Evolutionary conservation across 768 basidiomycete species (phyloP).

Genomic region (Trametes cinnabarina): DNA sequence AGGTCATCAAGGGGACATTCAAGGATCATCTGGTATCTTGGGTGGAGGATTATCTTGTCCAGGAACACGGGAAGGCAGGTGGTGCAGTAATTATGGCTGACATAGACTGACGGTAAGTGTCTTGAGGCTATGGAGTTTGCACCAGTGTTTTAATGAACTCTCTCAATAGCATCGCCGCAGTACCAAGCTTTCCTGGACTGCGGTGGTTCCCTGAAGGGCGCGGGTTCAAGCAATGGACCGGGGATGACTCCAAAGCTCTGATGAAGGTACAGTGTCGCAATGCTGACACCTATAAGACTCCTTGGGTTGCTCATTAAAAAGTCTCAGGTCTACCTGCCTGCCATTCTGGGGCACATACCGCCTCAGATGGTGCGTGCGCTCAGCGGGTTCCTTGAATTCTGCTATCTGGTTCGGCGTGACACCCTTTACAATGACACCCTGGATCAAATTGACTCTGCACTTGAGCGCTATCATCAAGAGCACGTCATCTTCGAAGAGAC

Average conservation of each 20-base stretch:
- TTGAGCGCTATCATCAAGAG: slow-evolving; percentile 16
- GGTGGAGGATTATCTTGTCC: slow-evolving; percentile 19
- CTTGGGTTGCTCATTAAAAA: no score
- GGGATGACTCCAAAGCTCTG: slow-evolving; percentile 28
- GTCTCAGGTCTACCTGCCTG: slow-evolving; percentile 29
- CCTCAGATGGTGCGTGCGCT: no score
- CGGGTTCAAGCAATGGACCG: slow-evolving; percentile 30
- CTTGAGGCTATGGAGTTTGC: no score
- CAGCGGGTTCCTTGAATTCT: no score
- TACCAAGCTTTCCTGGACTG: slow-evolving; percentile 21
- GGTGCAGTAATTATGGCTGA: slow-evolving; percentile 13
- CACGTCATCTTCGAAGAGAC: slow-evolving; percentile 17
- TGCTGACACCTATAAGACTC: no score
- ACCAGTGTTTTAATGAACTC: neutral
- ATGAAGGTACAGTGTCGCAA: no score
- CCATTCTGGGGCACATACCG: slow-evolving; percentile 22
- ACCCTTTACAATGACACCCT: neutral
- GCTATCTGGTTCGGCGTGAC: slow-evolving; percentile 21
- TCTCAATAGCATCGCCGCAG: slow-evolving; percentile 4
- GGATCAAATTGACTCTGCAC: slow-evolving; percentile 9
- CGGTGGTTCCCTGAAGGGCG: slow-evolving; percentile 24
- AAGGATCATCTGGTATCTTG: slow-evolving; percentile 27
- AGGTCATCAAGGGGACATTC: slow-evolving; percentile 26
- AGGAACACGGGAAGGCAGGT: neutral
- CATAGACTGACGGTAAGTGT: slow-evolving; percentile 19